Percentiles rank a stretch among this genome's conserved stretches.
Evolutionary conservation across 306 rosid genomes (phyloP).

Genomic region (Lupinus albus): DNA sequence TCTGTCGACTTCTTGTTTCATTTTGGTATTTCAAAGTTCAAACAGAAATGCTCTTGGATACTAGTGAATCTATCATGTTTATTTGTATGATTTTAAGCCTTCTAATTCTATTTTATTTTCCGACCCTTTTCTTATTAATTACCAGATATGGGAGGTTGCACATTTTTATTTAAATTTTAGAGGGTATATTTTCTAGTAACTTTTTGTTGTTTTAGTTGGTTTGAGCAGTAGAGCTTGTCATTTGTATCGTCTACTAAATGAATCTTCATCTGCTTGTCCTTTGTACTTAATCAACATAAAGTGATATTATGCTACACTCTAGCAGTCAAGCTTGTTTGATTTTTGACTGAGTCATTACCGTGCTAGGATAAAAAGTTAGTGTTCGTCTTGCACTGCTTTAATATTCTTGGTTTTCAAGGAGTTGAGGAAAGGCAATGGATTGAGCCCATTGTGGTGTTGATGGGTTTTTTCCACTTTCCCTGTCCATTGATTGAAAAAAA

Average conservation of each 20-base stretch:
- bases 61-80: not conserved
- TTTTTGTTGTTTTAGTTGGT: not conserved
- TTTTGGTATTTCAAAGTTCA: constrained; percentile 14
- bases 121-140: not conserved
- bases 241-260: not conserved
- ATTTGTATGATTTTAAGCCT: not conserved
- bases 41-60: not conserved
- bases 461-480: not conserved
- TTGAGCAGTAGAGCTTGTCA: not conserved
- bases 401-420: not conserved
- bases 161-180: not conserved
- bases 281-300: no score
- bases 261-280: not conserved
- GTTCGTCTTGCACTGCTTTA: not conserved
- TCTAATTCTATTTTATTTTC: not conserved
- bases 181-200: not conserved
- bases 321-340: not conserved
- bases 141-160: not conserved
- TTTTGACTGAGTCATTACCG: not conserved
- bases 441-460: not conserved
- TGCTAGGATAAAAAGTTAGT: not conserved
- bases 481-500: not conserved
- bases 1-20: not conserved
- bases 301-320: not conserved
- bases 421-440: not conserved